A percentile compares a stretch with the other conserved stretches of the same genome.
Evolutionary conservation across 2,329 filamentous ascomycete species (phyloP).

Genomic region (Fusarium nematophilum): DNA sequence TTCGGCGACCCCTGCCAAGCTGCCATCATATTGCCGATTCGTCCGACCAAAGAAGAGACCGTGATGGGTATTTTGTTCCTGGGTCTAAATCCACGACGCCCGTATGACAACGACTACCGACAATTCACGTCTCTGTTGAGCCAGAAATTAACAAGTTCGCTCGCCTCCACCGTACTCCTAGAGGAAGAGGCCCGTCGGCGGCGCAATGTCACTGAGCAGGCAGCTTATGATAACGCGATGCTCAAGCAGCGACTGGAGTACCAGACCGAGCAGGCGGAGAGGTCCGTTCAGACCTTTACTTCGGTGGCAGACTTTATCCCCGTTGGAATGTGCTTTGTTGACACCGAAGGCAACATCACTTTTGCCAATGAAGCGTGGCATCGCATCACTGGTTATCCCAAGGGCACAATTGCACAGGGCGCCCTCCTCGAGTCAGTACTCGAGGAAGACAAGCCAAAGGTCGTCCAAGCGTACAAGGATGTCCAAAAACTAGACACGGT

Average conservation of each 20-base stretch:
- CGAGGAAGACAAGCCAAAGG: conserved; percentile 57
- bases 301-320: conserved; percentile 79
- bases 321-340: conserved; percentile 78
- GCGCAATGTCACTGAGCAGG: conserved; percentile 62
- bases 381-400: conserved; percentile 60
- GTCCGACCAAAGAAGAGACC: conserved; percentile 72
- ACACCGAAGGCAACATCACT: conserved; percentile 71
- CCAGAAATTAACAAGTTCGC: conserved; percentile 71
- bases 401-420: conserved; percentile 46
- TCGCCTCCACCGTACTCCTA: conserved; percentile 77
- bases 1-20: conserved; percentile 74
- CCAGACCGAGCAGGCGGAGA: conserved; percentile 61
- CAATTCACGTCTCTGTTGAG: conserved; percentile 70
- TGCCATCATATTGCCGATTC: conserved; percentile 76
- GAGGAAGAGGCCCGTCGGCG: conserved; percentile 76
- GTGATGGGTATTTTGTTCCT: conserved; percentile 76
- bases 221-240: conserved; percentile 74
- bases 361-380: conserved; percentile 79
- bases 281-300: conserved; percentile 73
- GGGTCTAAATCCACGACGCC: conserved; percentile 76
- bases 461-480: conserved; percentile 56
- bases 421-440: conserved; percentile 58
- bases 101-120: conserved; percentile 79
- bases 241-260: conserved; percentile 73
- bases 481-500: conserved; percentile 52